Base-by-base conservation (phyloP, 2,329 filamentous ascomycete species). In the Neofusicoccum sp. region DNA sequence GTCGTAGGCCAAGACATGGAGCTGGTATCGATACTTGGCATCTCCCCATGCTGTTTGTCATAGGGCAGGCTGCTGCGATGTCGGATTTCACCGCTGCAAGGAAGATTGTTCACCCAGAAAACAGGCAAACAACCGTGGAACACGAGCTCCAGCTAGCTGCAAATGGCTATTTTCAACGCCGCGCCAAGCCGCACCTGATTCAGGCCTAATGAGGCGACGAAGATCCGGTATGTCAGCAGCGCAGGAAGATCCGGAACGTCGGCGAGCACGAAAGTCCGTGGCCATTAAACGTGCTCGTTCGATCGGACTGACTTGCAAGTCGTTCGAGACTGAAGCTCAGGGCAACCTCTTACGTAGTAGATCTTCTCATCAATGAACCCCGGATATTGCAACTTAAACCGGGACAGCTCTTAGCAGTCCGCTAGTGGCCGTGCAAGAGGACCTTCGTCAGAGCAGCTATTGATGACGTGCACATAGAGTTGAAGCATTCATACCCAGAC, bases 1-100 rank as follows among this genome's bases (percentile, higher is more conserved):
- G n/a, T n/a, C n/a, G n/a, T n/a, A n/a, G n/a, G n/a, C n/a, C n/a
- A n/a, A n/a, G 4, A 6, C n/a, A 20, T 26, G 33, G 28, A 11
- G 11, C 8, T 14, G 16, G 6, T 53, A 34, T 30, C 8, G 34
- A 28, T 40, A 24, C 48, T 53, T 53, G 48, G 34, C 48, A 28
- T n/a, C n/a, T n/a, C n/a, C n/a, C n/a, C n/a, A n/a, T n/a, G n/a
- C n/a, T n/a, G n/a, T 11, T 51, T 9, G 33, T 16, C 45, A 16
- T 33, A 48, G 45, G 47, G 47, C 47, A 40, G 33, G n/a, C n/a
- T n/a, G n/a, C 33, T 40, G 48, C 48, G 48, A 53, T 53, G 34
- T 53, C 48, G 34, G 48, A 53, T 40, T 53, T n/a, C 34, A 24
- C 48, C 34, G 49, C 24, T 41, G 26, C 26, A 16, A 6, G 49